Evolutionary conservation across 108 stramenopile genomes (phyloP).

Genomic region (Pseudonitzschia multiseries): DNA sequence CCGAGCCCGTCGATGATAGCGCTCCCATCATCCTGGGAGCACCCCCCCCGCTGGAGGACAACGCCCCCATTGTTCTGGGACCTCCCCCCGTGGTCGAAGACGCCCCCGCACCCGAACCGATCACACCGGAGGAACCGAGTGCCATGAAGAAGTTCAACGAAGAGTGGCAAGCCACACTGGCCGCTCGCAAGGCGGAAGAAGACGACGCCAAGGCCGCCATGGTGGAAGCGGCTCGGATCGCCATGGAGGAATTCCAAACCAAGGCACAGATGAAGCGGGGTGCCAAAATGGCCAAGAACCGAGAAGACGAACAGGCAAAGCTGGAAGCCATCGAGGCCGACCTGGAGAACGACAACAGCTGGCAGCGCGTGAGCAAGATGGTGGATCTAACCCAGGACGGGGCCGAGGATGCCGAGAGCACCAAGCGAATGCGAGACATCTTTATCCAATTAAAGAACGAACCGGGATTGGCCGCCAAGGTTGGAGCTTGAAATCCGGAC

Average conservation of each 20-base stretch:
- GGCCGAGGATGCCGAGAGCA: slow-evolving; percentile 55
- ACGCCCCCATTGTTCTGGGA: slow-evolving; percentile 27
- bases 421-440: slow-evolving; percentile 81
- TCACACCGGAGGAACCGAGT: slow-evolving; percentile 39
- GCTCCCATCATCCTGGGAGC: slow-evolving; percentile 32
- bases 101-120: not conserved
- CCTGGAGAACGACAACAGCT: slow-evolving; percentile 87
- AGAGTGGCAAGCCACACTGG: slow-evolving; percentile 77
- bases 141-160: slow-evolving; percentile 86
- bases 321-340: slow-evolving; percentile 94
- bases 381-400: slow-evolving; percentile 82
- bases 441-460: slow-evolving; percentile 88
- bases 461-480: slow-evolving; percentile 56
- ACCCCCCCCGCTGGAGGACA: slow-evolving; percentile 5
- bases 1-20: slow-evolving; percentile 18
- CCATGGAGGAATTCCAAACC: slow-evolving; percentile 63
- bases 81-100: slow-evolving; percentile 2
- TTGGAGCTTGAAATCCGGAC: slow-evolving; percentile 39
- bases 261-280: slow-evolving; percentile 74
- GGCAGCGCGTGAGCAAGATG: slow-evolving; percentile 88
- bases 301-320: slow-evolving; percentile 87
- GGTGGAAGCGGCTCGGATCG: slow-evolving; percentile 58
- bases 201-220: slow-evolving; percentile 68
- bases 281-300: slow-evolving; percentile 78
- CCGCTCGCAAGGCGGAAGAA: slow-evolving; percentile 80